These are phyloP conservation scores for Cryphonectria radicalis DNA, from an alignment of 2,329 filamentous ascomycete species.

Conservation along the genomic window DNA sequence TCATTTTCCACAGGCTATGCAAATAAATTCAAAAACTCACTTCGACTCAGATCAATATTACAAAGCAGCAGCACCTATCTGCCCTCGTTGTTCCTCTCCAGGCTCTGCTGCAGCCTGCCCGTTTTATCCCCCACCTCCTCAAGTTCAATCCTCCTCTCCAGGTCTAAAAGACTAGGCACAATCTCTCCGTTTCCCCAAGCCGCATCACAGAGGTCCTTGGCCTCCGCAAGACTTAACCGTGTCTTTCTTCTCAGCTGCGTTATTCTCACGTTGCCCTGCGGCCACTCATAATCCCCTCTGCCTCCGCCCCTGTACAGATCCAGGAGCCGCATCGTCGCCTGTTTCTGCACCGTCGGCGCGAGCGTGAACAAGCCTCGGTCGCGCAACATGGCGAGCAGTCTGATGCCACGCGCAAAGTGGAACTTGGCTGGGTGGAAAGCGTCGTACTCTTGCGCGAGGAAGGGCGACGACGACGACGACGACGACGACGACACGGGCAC, in stretches of 20 bases:
- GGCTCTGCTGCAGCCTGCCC: slow-evolving; percentile 24
- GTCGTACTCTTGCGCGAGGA: neutral
- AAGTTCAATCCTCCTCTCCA: slow-evolving; percentile 35
- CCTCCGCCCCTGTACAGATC: slow-evolving; percentile 40
- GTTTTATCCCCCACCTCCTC: slow-evolving; percentile 28
- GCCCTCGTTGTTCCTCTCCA: slow-evolving; percentile 9
- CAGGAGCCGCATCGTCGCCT: slow-evolving; percentile 38
- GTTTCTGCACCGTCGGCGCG: slow-evolving; percentile 32
- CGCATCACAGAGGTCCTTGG: slow-evolving; percentile 42
- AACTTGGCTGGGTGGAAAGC: slow-evolving; percentile 32
- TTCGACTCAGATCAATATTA: neutral
- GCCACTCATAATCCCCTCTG: slow-evolving; percentile 31
- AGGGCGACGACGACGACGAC: neutral
- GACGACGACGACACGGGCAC: neutral
- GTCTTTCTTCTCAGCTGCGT: slow-evolving; percentile 32
- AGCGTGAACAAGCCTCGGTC: slow-evolving; percentile 39
- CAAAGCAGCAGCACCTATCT: neutral
- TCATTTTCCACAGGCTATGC: neutral
- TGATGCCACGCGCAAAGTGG: slow-evolving; percentile 39
- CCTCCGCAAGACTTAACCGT: slow-evolving; percentile 38
- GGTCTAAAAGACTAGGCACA: slow-evolving; percentile 37
- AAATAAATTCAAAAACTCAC: neutral
- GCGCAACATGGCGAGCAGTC: slow-evolving; percentile 40
- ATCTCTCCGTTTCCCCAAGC: slow-evolving; percentile 42
- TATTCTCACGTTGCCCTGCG: slow-evolving; percentile 25